These are phyloP conservation scores for Diatrype stigma DNA, from an alignment of 2,329 filamentous ascomycete species.

Conservation along the genomic window DNA sequence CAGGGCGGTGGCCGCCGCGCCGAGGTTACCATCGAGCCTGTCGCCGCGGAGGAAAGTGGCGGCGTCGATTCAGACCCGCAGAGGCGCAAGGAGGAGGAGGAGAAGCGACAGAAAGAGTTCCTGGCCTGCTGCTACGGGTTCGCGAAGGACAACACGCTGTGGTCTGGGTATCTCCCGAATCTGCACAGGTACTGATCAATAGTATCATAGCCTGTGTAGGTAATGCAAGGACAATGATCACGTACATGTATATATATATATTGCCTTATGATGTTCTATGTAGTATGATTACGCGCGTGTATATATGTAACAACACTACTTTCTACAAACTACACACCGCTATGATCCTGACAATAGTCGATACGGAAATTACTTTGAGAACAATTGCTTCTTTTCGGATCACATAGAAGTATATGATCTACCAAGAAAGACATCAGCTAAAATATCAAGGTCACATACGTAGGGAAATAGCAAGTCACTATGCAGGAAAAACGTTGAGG, in stretches of 20 bases:
- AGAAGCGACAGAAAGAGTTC: constrained; percentile 13
- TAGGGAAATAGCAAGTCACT: no score
- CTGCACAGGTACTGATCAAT: no score
- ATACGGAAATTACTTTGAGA: no score
- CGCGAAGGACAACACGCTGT: constrained; percentile 8
- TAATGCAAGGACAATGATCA: no score
- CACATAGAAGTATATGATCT: no score
- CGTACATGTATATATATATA: no score
- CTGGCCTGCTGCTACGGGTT: constrained; percentile 15
- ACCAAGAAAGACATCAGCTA: no score
- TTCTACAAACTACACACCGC: background rate
- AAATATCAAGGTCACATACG: constrained; percentile 5
- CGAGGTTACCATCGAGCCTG: constrained; percentile 43
- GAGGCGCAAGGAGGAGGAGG: background rate
- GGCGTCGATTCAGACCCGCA: background rate
- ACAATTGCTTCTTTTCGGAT: no score
- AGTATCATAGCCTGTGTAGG: no score
- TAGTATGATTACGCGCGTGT: no score
- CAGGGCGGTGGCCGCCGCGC: constrained; percentile 47
- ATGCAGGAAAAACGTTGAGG: background rate
- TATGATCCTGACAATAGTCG: background rate
- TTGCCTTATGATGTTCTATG: background rate
- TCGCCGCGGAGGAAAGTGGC: background rate
- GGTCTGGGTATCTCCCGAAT: constrained; percentile 8
- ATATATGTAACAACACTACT: background rate